Evolutionary conservation across 202 grass and related monocot species (phyloP), one percentile per base, ranked within the genome.

Genomic region (Cymbopogon flexuosus): DNA sequence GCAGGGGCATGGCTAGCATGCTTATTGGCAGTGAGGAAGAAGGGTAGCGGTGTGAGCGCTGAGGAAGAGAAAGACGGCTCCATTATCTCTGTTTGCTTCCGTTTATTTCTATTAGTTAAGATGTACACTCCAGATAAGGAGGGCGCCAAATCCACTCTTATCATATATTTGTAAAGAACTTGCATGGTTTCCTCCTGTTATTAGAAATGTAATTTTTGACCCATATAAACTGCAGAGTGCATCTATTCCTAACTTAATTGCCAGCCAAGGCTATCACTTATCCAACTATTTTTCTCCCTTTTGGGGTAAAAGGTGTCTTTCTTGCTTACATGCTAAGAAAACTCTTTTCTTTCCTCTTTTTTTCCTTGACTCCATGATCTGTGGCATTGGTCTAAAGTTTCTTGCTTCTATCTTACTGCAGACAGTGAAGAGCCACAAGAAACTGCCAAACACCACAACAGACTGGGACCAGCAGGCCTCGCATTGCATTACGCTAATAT

Each of bases 401-500:
- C 65, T 70, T 71, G 22, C 71, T 61, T 35, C 47, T 84, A 77
- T 83, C 40, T 76, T 41, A 81, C 40, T 99, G 85, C 83, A 99
- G 92, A 88, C 71, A 78, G 40, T 70, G 90, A 91, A 88, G 93
- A 86, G 49, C 73, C 69, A 78, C 81, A 62, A 60, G 87, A 91
- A 82, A 43, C 54, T 65, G 37, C 27, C 46, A 83, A 72, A 83
- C 35, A 16, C 14, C 81, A 61, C 57, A 72, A 84, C 52, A 91
- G 92, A 88, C 86, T 99, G 88, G 92, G 96, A 62, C 90, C 92
- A 46, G 82, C 87, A 66, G 92, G 96, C 77, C 92, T 99, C 81
- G 92, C 96, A 2, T 68, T 99, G 33, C 92, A 99, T 81, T 99
- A 99, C 79, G 92, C 96, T 24, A 99, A 88, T 90, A 87, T 90